phyloP scores from a whole-genome alignment of 805 yeast species.

The Saccharomycopsis malanga region DNA sequence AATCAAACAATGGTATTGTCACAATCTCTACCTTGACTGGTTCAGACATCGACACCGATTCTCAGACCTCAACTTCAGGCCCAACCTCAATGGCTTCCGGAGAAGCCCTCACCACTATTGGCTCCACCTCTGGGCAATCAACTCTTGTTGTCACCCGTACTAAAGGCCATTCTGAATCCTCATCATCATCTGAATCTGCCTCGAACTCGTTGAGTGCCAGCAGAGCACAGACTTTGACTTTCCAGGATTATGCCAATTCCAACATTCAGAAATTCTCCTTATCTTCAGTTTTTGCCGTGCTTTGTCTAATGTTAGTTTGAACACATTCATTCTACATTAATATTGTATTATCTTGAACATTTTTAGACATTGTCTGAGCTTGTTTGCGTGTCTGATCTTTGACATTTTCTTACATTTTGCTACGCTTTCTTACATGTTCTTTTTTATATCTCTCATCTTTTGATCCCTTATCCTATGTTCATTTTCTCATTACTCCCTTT shows the following conservation, averaged over 20 bases:
- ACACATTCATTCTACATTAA: not conserved
- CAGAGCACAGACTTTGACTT: conserved; percentile 10
- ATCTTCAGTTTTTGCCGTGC: not conserved
- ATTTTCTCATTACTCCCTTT: too few species aligned
- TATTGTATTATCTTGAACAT: not conserved
- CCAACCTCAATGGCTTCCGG: not conserved
- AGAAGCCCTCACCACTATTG: not conserved
- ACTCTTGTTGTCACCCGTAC: conserved; percentile 7
- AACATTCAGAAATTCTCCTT: not conserved
- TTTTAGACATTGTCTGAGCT: too few species aligned
- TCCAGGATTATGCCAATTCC: conserved; percentile 7
- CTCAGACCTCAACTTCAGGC: not conserved
- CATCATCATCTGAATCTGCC: not conserved
- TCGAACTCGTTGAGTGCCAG: not conserved
- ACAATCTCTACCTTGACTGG: conserved; percentile 7
- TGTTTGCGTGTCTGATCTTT: too few species aligned
- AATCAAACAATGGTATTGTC: conserved; percentile 6
- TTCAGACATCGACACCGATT: not conserved
- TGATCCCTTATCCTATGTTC: not conserved
- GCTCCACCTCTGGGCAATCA: conserved; percentile 7
- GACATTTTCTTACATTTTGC: not conserved
- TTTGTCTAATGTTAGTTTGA: conserved; percentile 1
- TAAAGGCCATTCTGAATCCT: not conserved
- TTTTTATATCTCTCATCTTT: not conserved
- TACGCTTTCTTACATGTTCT: not conserved